Evolutionary conservation across 2,329 filamentous ascomycete species (phyloP), one percentile per base, ranked within the genome.

Genomic region (Huntiella savannae): DNA sequence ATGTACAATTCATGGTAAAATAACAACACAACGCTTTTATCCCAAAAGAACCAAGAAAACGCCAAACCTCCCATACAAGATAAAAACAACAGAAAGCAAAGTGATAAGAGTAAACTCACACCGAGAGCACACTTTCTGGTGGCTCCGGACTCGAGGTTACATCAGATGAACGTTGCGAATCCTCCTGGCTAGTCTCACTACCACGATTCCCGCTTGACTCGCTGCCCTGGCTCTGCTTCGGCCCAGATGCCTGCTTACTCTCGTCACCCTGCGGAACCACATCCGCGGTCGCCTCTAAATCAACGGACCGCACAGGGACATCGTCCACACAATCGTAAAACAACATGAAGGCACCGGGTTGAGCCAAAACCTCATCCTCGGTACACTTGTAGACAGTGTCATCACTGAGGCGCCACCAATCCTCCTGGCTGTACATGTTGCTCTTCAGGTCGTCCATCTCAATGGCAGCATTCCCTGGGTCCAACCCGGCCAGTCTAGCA

Each of bases 271-370:
- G 17, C 5, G 17, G 17, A 19, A 19, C 17, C 17, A 19, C 17
- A 19, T 28, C 22, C 22, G 6, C 7, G 22, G 6, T 34, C 7
- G 42, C 10, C 16, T 51, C 51, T 33, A 41, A 34, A 22, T 60
- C 58, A 17, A 58, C 54, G 17, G 59, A 55, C 7, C 68, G 58
- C 15, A 79, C 57, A 22, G 66, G 64, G 34, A 59, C 63, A 1
- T 68, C 60, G 48, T 80, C 75, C 17, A 81, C 64, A 40, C 73
- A 75, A 58, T 98, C 88, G 59, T 96, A 98, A 59, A 96, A 96
- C 1, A 96, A 70, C 88, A 98, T 96, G 58, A 96, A 96, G 0
- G 87, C 88, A 1, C 84, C 85, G 0, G 77, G 77, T 54, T 93
- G 79, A 2, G 68, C 70, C 43, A 91, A 64, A 0, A 93, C 82